phyloP scores from a whole-genome alignment of 352 stramenopile genomes.

The Phytophthora palmivora region DNA sequence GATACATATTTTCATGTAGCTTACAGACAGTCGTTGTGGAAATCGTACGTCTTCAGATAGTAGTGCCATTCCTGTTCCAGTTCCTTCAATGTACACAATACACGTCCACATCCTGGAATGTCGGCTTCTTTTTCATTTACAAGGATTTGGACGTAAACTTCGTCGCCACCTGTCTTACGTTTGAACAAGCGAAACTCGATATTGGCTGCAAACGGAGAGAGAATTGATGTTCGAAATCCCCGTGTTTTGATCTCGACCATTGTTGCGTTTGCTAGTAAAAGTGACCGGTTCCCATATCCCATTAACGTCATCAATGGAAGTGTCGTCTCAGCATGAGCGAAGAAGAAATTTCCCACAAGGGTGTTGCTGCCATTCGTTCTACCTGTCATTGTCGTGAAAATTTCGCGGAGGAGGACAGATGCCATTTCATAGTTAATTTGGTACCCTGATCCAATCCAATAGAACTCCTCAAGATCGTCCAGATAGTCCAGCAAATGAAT shows the following conservation, averaged over 20 bases:
- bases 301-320: constrained; percentile 61
- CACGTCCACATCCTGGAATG: constrained; percentile 34
- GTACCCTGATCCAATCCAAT: constrained; percentile 51
- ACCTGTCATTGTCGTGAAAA: constrained; percentile 41
- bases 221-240: constrained; percentile 42
- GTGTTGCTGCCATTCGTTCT: constrained; percentile 3
- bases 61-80: constrained; percentile 41
- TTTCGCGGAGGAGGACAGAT: constrained; percentile 41
- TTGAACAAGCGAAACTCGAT: constrained; percentile 56
- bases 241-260: constrained; percentile 37
- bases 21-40: constrained; percentile 37
- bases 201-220: constrained; percentile 62
- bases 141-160: constrained; percentile 52
- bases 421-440: constrained; percentile 66
- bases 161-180: constrained; percentile 13
- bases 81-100: constrained; percentile 34
- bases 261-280: constrained; percentile 38
- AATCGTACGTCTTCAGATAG: constrained; percentile 47
- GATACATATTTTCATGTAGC: constrained; percentile 1
- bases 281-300: constrained; percentile 42
- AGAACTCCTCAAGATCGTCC: constrained; percentile 57
- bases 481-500: constrained; percentile 48
- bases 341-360: constrained; percentile 49
- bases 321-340: constrained; percentile 65
- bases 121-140: constrained; percentile 46